Evolutionary conservation across 2,329 filamentous ascomycete genomes (phyloP), one percentile per base, ranked within the genome.

Genomic region (Aspergillus hiratsukae): DNA sequence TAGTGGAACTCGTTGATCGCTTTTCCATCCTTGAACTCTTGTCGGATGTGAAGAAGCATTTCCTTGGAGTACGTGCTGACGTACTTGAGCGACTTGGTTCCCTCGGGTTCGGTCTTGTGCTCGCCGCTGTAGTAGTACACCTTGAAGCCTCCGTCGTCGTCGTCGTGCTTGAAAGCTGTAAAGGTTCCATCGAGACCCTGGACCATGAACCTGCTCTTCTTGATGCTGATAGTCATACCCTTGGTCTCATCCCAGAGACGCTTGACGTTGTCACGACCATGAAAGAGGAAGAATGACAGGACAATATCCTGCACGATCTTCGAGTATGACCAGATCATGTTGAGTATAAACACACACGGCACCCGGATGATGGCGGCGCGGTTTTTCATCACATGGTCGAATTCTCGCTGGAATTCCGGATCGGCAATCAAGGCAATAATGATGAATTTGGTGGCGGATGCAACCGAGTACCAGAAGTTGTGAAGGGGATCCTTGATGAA

Each of bases 391-490:
- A 77, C 74, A 62, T 77, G 76, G 55, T 77, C 72, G 48, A 82
- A 70, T 54, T 82, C 80, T 58, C 79, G 70, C 59, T 81, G 76
- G 57, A 78, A 80, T 59, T 82, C 80, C 0, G 78, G 75, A 61
- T 82, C 80, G 2, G 80, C 80, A 59, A 82, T 74, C 21, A 80
- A 69, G 10, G 80, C 77, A 46, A 81, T 74, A 7, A 80, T 68
- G 35, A 79, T 68, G 61, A 81, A 81, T 53, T 82, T 82, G 58
- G 78, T 66, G 54, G 73, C 69, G 2, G 72, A 67, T 1, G 78
- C 77, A 1, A 77, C 43, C 3, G 66, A 67, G 53, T 81, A 76
- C 58, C 80, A 81, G 1, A 75, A 29, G 23, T 72, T 74, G 21
- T 70, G 70, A 25, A 78, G 58, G 0, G 76, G 73, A 8, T 69